Percentiles rank a stretch among this genome's conserved stretches.
phyloP scores from a whole-genome alignment of 768 basidiomycete species.

The Phallus indusiatus region DNA sequence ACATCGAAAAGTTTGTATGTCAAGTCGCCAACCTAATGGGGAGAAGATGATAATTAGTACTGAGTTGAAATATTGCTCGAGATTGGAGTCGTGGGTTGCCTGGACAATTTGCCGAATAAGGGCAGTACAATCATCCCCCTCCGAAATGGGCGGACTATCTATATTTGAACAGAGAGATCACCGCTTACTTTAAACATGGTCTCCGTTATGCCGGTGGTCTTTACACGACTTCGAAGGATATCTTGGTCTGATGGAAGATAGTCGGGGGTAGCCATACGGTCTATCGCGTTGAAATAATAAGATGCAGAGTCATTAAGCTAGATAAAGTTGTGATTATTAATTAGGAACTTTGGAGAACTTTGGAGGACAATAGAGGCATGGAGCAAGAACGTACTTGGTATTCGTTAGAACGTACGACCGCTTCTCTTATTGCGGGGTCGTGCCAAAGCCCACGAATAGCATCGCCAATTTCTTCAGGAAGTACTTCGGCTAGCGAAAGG shows the following conservation, averaged over 20 bases:
- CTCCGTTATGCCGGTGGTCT: constrained; percentile 97
- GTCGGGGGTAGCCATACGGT: constrained; percentile 63
- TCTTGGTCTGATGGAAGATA: constrained; percentile 95
- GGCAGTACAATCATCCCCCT: not conserved
- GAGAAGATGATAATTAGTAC: not conserved
- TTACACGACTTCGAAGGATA: constrained; percentile 87
- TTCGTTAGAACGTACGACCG: constrained; percentile 78
- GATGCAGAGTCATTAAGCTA: constrained; percentile 84
- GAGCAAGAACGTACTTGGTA: constrained; percentile 45
- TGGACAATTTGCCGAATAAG: too few species aligned
- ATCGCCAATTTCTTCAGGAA: constrained; percentile 68
- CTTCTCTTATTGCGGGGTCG: constrained; percentile 69
- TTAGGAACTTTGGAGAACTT: too few species aligned
- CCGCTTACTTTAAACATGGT: constrained; percentile 68
- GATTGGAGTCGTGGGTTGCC: not conserved
- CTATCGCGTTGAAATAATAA: constrained; percentile 92
- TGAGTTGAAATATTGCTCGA: not conserved
- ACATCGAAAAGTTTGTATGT: constrained; percentile 92
- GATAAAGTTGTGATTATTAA: not conserved
- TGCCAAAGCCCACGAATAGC: constrained; percentile 76
- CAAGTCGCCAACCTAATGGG: constrained; percentile 68
- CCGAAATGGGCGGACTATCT: not conserved
- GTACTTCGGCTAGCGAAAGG: constrained; percentile 36
- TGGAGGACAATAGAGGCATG: too few species aligned
- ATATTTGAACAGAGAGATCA: not conserved